Percentiles rank a stretch among this genome's conserved stretches.
These are phyloP conservation scores for Tulasnella sp. DNA, from an alignment of 768 basidiomycete genomes.

Conservation along the genomic window DNA sequence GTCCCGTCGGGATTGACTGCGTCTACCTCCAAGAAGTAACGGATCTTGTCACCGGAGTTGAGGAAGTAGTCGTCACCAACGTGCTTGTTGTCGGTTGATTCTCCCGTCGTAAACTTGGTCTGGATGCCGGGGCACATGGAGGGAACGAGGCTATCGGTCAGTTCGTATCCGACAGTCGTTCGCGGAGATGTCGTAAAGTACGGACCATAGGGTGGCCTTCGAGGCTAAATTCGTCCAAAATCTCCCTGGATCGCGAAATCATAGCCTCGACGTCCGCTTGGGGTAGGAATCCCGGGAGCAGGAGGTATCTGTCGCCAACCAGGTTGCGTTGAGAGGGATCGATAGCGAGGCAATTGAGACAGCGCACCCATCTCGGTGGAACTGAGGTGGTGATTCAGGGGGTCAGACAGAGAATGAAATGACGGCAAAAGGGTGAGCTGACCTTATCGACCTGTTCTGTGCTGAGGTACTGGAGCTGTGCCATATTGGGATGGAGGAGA, in stretches of 20 bases:
- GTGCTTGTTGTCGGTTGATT: conserved; percentile 39
- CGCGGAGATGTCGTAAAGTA: conserved; percentile 1
- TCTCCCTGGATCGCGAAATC: conserved; percentile 52
- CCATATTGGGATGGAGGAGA: background rate
- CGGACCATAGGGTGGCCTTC: conserved; percentile 70
- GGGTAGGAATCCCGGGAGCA: conserved; percentile 60
- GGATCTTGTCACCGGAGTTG: conserved; percentile 83
- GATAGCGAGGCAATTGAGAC: conserved; percentile 10
- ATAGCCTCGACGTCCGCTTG: conserved; percentile 47
- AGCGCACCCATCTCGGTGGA: conserved; percentile 45
- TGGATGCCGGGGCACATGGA: conserved; percentile 23
- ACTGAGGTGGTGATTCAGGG: conserved; percentile 29
- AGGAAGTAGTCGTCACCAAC: conserved; percentile 92
- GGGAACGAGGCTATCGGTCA: background rate
- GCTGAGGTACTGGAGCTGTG: conserved; percentile 36
- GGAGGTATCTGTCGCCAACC: conserved; percentile 48
- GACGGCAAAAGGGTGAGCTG: conserved; percentile 15
- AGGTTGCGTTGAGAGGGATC: background rate
- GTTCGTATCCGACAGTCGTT: background rate
- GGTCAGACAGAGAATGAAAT: background rate
- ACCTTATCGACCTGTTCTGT: conserved; percentile 49
- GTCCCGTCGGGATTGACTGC: conserved; percentile 60
- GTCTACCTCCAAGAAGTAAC: conserved; percentile 87
- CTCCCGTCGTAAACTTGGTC: conserved; percentile 82
- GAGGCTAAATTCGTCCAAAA: conserved; percentile 67